Evolutionary conservation across 2,329 filamentous ascomycete species (phyloP).

Genomic region (Nemania sp.): DNA sequence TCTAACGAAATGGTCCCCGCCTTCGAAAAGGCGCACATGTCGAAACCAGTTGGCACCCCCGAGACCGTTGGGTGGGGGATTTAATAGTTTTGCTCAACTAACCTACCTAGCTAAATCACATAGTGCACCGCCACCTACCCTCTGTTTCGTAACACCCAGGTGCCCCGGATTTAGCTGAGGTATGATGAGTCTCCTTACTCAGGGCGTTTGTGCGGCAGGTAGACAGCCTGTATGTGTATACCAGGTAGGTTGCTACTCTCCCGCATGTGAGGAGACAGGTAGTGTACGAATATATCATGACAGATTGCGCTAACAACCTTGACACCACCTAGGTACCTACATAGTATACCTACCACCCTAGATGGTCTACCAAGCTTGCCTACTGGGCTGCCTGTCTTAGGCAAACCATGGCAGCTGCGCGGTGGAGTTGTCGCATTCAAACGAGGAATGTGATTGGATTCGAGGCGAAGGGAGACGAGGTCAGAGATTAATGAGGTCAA

Average conservation of each 20-base stretch:
- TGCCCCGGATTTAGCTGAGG: too few species aligned
- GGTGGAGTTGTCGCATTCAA: neutral
- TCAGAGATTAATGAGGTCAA: neutral
- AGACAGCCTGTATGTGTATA: too few species aligned
- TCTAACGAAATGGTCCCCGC: conserved; percentile 18
- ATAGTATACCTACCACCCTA: too few species aligned
- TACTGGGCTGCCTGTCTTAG: neutral
- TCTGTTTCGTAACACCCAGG: too few species aligned
- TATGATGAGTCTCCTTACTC: too few species aligned
- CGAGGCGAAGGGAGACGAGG: neutral
- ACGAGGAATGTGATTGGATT: conserved; percentile 9
- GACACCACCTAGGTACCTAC: too few species aligned
- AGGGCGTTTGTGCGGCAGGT: too few species aligned
- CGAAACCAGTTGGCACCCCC: neutral
- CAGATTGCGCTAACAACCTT: conserved; percentile 12
- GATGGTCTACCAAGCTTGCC: neutral
- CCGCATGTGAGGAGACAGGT: neutral
- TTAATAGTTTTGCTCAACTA: conserved; percentile 2
- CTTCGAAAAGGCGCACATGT: conserved; percentile 6
- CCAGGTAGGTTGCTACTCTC: neutral
- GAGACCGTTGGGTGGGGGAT: conserved; percentile 6
- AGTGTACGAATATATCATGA: neutral
- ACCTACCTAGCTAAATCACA: neutral
- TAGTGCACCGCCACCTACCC: neutral
- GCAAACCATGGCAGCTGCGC: neutral